Base-by-base conservation (phyloP, 768 basidiomycete species). In the Leccinum uliginosum region DNA sequence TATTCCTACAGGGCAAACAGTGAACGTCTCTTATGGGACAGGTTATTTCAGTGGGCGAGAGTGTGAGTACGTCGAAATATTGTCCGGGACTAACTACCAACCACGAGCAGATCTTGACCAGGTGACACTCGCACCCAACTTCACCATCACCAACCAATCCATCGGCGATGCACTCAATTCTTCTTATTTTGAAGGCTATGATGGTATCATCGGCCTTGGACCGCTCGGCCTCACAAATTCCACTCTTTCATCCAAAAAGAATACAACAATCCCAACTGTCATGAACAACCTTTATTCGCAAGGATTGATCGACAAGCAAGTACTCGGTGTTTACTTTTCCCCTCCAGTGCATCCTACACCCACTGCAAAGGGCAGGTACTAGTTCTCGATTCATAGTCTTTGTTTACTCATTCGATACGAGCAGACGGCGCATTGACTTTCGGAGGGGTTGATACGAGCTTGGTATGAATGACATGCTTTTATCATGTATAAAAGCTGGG, bases 41-140 rank as follows among this genome's bases (percentile, higher is more conserved):
- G 68, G 56, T n/a, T 52, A 30, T 50, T 59, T 71, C 45, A 35
- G 29, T 65, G 76, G 78, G n/a, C 65, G 64, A 35, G 77, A 78
- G 58, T 80, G 65, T 67, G 29, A 50, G 45, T 6, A 26, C 6
- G 6, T 35, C 3, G 9, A 26, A 7, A 11, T 14, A 10, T 4
- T 43, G 3, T 34, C 14, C 21, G 43, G 14, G 19, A 17, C 32
- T 23, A 9, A 10, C 46, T 4, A 12, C 17, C 34, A n/a, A 53
- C 6, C 19, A 2, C 1, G 10, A 1, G 26, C 43, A 72, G 61
- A 69, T 48, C 50, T 59, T 23, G 72, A 74, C 48, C 59, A 62
- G 51, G 65, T 70, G 23, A 59, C 67, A 15, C 50, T 73, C 21
- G 60, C 65, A 10, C 30, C 62, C 14, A 55, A 49, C 34, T 54